Percentiles rank a stretch among this genome's conserved stretches.
phyloP scores from a whole-genome alignment of 441 rosid genomes.

The California macrophylla region DNA sequence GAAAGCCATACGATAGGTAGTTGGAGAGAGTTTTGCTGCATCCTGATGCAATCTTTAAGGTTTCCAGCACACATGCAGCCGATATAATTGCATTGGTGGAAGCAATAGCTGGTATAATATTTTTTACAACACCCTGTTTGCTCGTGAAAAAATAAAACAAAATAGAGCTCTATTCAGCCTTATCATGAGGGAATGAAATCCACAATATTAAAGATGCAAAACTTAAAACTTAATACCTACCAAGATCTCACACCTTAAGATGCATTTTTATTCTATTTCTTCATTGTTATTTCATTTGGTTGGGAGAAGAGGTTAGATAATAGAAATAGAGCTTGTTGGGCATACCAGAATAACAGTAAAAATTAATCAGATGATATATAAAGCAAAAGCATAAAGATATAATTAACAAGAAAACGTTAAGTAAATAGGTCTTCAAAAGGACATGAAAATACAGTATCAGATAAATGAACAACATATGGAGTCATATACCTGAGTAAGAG shows the following conservation, averaged over 20 bases:
- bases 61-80: constrained; percentile 81
- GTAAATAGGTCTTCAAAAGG: too few species aligned
- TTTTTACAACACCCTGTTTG: constrained; percentile 79
- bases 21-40: constrained; percentile 87
- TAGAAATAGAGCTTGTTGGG: background rate
- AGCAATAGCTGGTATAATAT: constrained; percentile 94
- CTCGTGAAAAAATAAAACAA: constrained; percentile 12
- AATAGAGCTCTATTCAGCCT: background rate
- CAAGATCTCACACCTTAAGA: background rate
- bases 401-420: too few species aligned
- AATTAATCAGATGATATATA: background rate
- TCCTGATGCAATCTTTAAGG: constrained; percentile 82
- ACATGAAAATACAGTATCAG: too few species aligned
- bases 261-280: background rate
- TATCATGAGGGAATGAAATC: background rate
- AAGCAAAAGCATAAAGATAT: background rate
- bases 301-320: background rate
- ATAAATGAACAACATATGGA: background rate
- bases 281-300: background rate
- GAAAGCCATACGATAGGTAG: constrained; percentile 52
- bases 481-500: constrained; percentile 69
- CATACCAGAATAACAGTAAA: background rate
- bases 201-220: background rate
- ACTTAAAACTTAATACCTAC: background rate
- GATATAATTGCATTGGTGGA: constrained; percentile 90